A percentile compares a stretch with the other conserved stretches of the same genome.
Evolutionary conservation across 83 land plant genomes (phyloP).

Genomic region (Thuja plicata): DNA sequence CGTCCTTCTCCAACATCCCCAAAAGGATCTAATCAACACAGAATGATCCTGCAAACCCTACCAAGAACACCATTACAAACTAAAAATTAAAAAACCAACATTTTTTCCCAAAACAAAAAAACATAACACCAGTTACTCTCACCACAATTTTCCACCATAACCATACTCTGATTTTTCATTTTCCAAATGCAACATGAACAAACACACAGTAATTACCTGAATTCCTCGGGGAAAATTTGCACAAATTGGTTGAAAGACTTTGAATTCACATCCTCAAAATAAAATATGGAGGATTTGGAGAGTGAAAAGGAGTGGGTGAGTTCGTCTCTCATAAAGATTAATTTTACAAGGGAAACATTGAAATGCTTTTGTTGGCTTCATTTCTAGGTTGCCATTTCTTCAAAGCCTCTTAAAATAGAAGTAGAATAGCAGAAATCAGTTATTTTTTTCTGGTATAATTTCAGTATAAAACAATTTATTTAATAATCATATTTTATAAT

Average conservation of each 20-base stretch:
- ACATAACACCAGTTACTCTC: not conserved
- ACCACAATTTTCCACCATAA: not conserved
- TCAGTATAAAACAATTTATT: no score
- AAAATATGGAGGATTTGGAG: not conserved
- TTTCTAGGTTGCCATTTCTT: not conserved
- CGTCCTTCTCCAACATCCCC: not conserved
- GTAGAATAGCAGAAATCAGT: no score
- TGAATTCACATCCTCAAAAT: not conserved
- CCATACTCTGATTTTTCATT: not conserved
- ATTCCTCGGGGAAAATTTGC: not conserved
- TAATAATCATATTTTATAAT: no score
- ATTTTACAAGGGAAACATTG: not conserved
- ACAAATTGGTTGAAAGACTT: not conserved
- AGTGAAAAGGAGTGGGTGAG: not conserved
- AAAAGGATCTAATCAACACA: slow-evolving; percentile 6
- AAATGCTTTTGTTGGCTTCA: not conserved
- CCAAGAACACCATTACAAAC: not conserved
- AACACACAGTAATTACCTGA: not conserved
- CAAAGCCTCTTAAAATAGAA: not conserved
- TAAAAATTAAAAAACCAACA: not conserved
- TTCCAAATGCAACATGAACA: not conserved
- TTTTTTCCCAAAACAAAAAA: not conserved
- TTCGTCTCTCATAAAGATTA: not conserved
- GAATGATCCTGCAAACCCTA: slow-evolving; percentile 10
- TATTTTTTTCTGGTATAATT: no score